These are phyloP conservation scores for Brassica nigra DNA, from an alignment of 345 rosid species.

Conservation along the genomic window DNA sequence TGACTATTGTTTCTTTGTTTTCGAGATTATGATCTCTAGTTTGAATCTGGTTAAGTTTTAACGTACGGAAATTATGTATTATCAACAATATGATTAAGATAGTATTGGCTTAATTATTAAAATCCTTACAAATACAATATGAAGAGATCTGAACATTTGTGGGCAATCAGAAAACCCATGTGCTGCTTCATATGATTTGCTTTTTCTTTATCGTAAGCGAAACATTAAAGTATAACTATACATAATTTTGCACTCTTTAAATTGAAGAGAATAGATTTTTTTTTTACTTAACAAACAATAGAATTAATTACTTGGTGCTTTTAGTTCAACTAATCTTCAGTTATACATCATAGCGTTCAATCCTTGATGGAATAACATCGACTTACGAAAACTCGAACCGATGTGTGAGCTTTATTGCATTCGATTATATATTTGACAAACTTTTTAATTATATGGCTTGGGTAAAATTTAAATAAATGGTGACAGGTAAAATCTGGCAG, in stretches of 20 bases:
- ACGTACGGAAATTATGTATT: constrained; percentile 1
- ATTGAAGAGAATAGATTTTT: neutral
- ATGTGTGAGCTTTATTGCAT: constrained; percentile 5
- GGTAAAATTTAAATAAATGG: neutral
- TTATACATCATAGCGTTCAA: neutral
- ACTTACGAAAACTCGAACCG: neutral
- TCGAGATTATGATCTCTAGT: neutral
- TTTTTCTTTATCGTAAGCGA: constrained; percentile 2
- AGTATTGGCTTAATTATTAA: neutral
- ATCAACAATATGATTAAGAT: constrained; percentile 10
- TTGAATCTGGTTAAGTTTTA: constrained; percentile 1
- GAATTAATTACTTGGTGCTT: neutral
- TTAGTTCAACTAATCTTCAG: neutral
- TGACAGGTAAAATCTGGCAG: constrained; percentile 7
- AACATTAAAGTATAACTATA: neutral
- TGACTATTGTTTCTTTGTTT: neutral
- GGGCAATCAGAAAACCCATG: constrained; percentile 28
- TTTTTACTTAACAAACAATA: neutral
- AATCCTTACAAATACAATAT: neutral
- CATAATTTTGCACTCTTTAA: neutral
- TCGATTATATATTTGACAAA: neutral
- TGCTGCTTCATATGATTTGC: constrained; percentile 23
- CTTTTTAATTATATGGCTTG: neutral
- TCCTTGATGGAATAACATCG: neutral
- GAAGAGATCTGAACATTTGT: constrained; percentile 25